Evolutionary conservation across 2,329 filamentous ascomycete species (phyloP).

Genomic region (Talaromyces sp.): DNA sequence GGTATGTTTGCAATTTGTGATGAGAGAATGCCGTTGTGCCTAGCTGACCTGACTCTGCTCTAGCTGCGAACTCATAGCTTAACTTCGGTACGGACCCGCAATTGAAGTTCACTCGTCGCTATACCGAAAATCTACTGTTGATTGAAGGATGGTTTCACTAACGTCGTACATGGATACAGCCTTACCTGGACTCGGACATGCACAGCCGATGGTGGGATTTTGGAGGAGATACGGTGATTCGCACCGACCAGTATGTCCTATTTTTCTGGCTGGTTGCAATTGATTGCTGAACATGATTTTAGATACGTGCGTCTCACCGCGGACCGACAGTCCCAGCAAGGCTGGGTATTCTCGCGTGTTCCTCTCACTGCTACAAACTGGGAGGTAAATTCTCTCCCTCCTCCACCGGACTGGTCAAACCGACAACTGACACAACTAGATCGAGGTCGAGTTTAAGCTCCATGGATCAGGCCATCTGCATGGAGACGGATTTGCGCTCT

Average conservation of each 20-base stretch:
- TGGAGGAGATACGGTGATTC: constrained; percentile 87
- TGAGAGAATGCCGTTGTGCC: neutral
- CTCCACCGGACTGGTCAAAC: no score
- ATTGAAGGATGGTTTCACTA: neutral
- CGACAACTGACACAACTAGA: constrained; percentile 36
- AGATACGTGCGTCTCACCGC: constrained; percentile 91
- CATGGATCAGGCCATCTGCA: constrained; percentile 83
- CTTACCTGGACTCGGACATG: constrained; percentile 96
- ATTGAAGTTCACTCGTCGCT: neutral
- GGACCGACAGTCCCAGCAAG: constrained; percentile 82
- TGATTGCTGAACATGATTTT: constrained; percentile 2
- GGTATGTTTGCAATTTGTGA: constrained; percentile 41
- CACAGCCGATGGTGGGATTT: constrained; percentile 99
- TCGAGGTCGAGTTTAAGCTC: constrained; percentile 93
- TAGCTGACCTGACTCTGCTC: neutral
- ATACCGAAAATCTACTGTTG: no score
- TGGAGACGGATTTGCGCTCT: constrained; percentile 95
- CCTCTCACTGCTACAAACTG: constrained; percentile 97
- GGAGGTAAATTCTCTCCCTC: constrained; percentile 58
- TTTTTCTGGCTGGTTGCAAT: neutral
- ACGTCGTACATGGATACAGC: constrained; percentile 47
- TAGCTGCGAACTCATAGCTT: constrained; percentile 86
- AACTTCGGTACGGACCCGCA: constrained; percentile 59
- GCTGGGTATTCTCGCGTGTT: constrained; percentile 90
- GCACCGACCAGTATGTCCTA: constrained; percentile 53